phyloP scores from a whole-genome alignment of 805 yeast species.

The Pichia deserticola region DNA sequence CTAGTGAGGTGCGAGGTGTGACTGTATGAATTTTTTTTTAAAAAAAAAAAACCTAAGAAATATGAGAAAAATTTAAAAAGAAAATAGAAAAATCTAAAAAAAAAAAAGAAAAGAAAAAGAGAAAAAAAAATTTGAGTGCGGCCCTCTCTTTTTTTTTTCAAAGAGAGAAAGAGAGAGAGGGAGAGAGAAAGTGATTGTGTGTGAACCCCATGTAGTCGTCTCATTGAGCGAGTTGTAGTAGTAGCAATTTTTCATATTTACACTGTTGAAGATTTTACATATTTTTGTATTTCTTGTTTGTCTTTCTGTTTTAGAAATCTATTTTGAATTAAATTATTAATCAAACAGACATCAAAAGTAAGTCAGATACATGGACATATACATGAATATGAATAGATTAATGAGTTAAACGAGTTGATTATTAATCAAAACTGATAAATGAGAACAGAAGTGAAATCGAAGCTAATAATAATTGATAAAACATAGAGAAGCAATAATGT shows the following conservation, averaged over 20 bases:
- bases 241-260: neutral
- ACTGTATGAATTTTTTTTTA: neutral
- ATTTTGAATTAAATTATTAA: neutral
- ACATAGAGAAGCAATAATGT: too few relatives aligned
- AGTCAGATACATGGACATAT: neutral
- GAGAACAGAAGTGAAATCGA: neutral
- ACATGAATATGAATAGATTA: neutral
- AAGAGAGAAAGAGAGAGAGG: neutral
- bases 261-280: neutral
- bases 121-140: neutral
- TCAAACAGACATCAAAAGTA: constrained; percentile 6
- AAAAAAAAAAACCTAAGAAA: neutral
- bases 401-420: too few relatives aligned
- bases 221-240: neutral
- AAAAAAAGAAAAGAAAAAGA: neutral
- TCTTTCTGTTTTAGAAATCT: too few relatives aligned
- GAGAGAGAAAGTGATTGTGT: neutral
- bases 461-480: too few relatives aligned
- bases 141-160: too few relatives aligned
- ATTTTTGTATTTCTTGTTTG: neutral
- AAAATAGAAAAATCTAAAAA: too few relatives aligned
- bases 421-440: neutral
- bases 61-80: too few relatives aligned
- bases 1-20: neutral
- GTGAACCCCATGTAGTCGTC: neutral